Conservation (phyloP, 2,329 filamentous ascomycete species). For the Verticillium albo-atrum region DNA sequence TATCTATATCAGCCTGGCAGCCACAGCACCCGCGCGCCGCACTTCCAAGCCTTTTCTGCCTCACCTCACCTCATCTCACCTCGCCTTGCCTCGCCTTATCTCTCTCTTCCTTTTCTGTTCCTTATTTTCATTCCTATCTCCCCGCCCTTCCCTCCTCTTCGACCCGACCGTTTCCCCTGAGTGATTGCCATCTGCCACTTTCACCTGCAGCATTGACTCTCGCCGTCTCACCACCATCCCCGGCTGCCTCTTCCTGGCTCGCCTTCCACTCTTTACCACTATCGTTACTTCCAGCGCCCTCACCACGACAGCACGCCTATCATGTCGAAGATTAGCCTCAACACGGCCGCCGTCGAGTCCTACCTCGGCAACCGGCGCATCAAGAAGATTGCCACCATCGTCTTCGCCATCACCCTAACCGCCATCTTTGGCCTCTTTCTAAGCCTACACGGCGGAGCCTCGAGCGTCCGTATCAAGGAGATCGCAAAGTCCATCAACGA, state of each 20-base stretch:
- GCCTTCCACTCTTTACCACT: neutral
- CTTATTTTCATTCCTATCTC: neutral
- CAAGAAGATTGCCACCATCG: neutral
- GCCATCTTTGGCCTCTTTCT: neutral
- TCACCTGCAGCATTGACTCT: neutral
- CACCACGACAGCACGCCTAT: neutral
- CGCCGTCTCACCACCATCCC: neutral
- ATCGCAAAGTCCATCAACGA: neutral
- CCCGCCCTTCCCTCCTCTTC: neutral
- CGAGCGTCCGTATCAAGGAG: neutral
- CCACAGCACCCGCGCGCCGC: neutral
- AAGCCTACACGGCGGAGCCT: neutral
- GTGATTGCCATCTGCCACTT: neutral
- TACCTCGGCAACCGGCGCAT: neutral
- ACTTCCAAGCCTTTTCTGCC: neutral
- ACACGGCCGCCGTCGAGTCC: constrained; percentile 6
- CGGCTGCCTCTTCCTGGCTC: neutral
- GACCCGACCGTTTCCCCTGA: neutral
- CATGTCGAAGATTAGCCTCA: constrained; percentile 1
- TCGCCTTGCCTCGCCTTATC: neutral
- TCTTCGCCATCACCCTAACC: neutral
- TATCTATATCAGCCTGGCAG: neutral
- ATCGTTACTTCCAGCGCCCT: neutral
- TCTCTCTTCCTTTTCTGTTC: neutral
- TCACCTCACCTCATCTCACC: neutral